A percentile compares a stretch with the other conserved stretches of the same genome.
Conservation (phyloP, 495 filamentous ascomycete genomes). For the Bombardia bombarda region DNA sequence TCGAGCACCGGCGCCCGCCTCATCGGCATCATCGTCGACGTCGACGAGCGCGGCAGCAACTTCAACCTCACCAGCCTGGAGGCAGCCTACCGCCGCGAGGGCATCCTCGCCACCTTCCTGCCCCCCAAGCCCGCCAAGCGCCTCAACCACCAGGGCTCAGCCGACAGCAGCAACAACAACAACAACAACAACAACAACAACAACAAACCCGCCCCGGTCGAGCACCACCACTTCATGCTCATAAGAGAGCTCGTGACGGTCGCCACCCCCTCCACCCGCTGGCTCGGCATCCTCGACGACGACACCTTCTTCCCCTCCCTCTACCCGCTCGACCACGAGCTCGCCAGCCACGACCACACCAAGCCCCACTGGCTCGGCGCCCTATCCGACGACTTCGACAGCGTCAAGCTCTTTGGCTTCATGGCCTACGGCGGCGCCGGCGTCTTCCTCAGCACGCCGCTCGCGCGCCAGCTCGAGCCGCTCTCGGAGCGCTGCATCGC, state of each 20-base stretch:
- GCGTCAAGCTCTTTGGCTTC: slow-evolving; percentile 51
- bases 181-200: no score
- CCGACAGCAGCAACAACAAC: no score
- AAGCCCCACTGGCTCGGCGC: slow-evolving; percentile 53
- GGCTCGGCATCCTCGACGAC: slow-evolving; percentile 62
- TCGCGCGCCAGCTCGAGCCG: slow-evolving; percentile 46
- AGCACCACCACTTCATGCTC: slow-evolving; percentile 58
- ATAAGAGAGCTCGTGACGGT: slow-evolving; percentile 47
- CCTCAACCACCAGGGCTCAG: slow-evolving; percentile 7
- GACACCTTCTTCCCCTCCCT: slow-evolving; percentile 68
- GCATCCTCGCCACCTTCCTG: slow-evolving; percentile 46
- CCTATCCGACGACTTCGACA: slow-evolving; percentile 54
- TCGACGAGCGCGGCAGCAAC: slow-evolving; percentile 17
- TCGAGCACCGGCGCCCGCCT: slow-evolving; percentile 47
- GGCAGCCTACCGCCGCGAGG: slow-evolving; percentile 24
- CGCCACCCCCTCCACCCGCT: slow-evolving; percentile 48
- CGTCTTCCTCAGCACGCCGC: slow-evolving; percentile 54
- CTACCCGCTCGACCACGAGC: slow-evolving; percentile 42
- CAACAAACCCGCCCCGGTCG: slow-evolving; percentile 19
- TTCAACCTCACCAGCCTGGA: slow-evolving; percentile 18
- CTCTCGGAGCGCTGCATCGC: slow-evolving; percentile 47
- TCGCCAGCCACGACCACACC: slow-evolving; percentile 38
- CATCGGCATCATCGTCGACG: slow-evolving; percentile 47
- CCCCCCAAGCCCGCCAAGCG: slow-evolving; percentile 37
- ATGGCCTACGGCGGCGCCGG: slow-evolving; percentile 66